Evolutionary conservation across 2,329 filamentous ascomycete genomes (phyloP), one percentile per base, ranked within the genome.

Genomic region (Apiospora koreana): DNA sequence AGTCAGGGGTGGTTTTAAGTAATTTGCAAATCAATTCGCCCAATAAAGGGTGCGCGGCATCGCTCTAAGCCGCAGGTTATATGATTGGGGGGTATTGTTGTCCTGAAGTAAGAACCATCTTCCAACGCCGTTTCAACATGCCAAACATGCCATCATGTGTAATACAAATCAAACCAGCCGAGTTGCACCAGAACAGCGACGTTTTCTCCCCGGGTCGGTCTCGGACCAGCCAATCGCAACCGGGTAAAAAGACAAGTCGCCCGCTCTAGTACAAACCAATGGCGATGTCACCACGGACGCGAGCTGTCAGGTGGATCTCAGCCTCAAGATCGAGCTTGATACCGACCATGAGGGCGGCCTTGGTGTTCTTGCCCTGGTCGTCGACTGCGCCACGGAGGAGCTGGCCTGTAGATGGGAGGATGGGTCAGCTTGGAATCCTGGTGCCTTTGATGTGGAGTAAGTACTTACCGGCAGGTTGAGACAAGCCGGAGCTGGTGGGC

Each of bases 281-380:
- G 25, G 86, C 84, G 75, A 90, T 89, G 77, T 91, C 88, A 83
- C 88, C 88, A 65, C 87, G 83, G 71, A 90, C 83, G 68, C 88
- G 80, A 66, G 88, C 88, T 23, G 88, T 90, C 73, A 90, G 79
- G 77, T 91, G 87, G 58, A 90, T 86, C 77, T 90, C 88, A 18
- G 88, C 88, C 77, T 91, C 88, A 25, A 90, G 80, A 76, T 91
- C 88, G 45, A 91, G 82, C 82, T 91, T 90, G 81, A 90, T 89
- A 69, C 88, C 88, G 46, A 91, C 83, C 74, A 90, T 83, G 58
- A 90, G 82, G 1, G 87, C 87, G 5, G 88, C 86, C 50, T 86
- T 79, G 80, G 88, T 90, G 71, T 86, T 81, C 74, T 87, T 86
- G 71, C 88, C 88, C 69, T 89, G 80, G 41, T 87, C 85, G 72